Evolutionary conservation across 1,284 basidiomycete genomes (phyloP).

Genomic region (Puccinia hordei): DNA sequence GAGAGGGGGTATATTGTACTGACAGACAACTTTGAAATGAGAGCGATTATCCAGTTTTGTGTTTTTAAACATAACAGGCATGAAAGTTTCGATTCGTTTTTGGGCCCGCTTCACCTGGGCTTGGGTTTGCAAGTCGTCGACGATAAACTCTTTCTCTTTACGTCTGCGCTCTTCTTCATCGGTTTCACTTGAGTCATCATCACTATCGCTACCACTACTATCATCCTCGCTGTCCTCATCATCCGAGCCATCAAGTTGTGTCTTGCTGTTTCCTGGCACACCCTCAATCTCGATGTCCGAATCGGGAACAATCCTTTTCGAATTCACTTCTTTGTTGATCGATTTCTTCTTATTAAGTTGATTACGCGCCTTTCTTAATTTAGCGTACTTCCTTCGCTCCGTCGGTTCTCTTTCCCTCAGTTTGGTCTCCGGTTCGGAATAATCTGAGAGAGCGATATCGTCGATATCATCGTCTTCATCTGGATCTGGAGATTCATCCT

Average conservation of each 20-base stretch:
- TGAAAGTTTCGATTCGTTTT: conserved; percentile 10
- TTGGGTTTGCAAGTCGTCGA: conserved; percentile 26
- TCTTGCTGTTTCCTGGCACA: background rate
- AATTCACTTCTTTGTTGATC: conserved; percentile 29
- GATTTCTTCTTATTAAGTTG: background rate
- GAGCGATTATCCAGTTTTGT: conserved; percentile 1
- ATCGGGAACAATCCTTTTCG: conserved; percentile 42
- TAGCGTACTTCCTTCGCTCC: background rate
- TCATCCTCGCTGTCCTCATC: background rate
- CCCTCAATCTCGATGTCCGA: conserved; percentile 27
- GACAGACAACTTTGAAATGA: conserved; percentile 46
- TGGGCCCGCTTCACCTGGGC: background rate
- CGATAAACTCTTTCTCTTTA: conserved; percentile 35
- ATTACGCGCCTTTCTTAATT: conserved; percentile 20
- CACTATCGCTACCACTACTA: conserved; percentile 9
- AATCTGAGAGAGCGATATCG: conserved; percentile 34
- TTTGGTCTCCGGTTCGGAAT: conserved; percentile 34
- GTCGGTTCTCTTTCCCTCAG: conserved; percentile 1
- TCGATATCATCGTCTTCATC: conserved; percentile 25
- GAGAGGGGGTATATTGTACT: background rate
- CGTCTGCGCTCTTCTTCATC: conserved; percentile 29
- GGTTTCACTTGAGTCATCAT: conserved; percentile 21
- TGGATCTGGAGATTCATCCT: conserved; percentile 27
- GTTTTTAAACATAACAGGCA: conserved; percentile 17
- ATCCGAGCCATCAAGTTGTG: background rate